Percentiles rank a stretch among this genome's conserved stretches.
phyloP scores from a whole-genome alignment of 2,329 filamentous ascomycete species.

The Tetracladium maxilliforme region DNA sequence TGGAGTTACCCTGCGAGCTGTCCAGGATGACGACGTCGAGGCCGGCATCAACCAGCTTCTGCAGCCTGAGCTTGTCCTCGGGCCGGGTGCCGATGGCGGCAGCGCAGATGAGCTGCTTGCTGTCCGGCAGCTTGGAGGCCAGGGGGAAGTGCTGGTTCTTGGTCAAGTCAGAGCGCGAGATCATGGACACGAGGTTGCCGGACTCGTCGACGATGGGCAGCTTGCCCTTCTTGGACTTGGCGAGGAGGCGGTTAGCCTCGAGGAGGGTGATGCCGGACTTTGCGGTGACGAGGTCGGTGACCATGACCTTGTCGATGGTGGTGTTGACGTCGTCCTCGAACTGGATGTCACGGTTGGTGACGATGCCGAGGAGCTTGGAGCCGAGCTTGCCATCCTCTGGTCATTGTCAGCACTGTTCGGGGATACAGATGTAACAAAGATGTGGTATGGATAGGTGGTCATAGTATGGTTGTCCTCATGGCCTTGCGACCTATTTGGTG shows the following conservation, averaged over 20 bases:
- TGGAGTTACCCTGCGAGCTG: conserved; percentile 94
- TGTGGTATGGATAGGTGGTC: no score
- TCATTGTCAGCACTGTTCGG: conserved; percentile 19
- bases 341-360: conserved; percentile 95
- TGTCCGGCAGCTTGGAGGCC: conserved; percentile 89
- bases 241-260: conserved; percentile 87
- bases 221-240: conserved; percentile 97
- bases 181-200: conserved; percentile 79
- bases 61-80: conserved; percentile 76
- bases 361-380: conserved; percentile 92
- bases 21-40: conserved; percentile 92
- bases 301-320: conserved; percentile 83
- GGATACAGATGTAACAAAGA: conserved; percentile 6
- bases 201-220: conserved; percentile 77
- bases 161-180: conserved; percentile 89
- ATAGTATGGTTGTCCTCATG: conserved; percentile 73
- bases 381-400: conserved; percentile 82
- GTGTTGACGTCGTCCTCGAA: conserved; percentile 68
- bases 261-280: conserved; percentile 65
- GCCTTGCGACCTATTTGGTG: conserved; percentile 86
- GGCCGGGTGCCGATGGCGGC: conserved; percentile 91
- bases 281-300: conserved; percentile 84
- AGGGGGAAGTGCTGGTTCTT: conserved; percentile 97
- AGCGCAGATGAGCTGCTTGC: conserved; percentile 93
- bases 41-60: conserved; percentile 83